Evolutionary conservation across 768 basidiomycete genomes (phyloP).

Genomic region (Dacryopinax primogenitus): DNA sequence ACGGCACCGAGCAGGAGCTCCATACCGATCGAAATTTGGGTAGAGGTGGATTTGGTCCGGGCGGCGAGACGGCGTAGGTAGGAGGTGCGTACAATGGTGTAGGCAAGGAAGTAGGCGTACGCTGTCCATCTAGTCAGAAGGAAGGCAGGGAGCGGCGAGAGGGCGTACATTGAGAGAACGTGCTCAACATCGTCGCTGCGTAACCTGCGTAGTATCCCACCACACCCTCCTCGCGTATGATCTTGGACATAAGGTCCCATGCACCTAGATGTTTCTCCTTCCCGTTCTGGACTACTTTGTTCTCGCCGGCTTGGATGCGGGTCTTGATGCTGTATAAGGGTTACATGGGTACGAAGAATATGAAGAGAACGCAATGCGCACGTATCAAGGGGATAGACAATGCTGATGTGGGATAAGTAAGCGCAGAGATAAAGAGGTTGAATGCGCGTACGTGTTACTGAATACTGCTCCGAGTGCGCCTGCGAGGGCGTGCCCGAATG

Average conservation of each 20-base stretch:
- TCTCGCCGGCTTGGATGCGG: conserved; percentile 70
- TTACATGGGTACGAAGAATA: not conserved
- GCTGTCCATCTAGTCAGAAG: conserved; percentile 36
- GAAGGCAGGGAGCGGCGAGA: not conserved
- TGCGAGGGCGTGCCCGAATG: conserved; percentile 78
- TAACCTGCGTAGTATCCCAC: conserved; percentile 82
- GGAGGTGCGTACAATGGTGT: conserved; percentile 73
- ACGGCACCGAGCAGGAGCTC: conserved; percentile 82
- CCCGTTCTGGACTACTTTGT: conserved; percentile 34
- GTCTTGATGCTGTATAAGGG: conserved; percentile 64
- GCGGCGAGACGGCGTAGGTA: conserved; percentile 61
- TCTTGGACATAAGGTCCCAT: conserved; percentile 48
- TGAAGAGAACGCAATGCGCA: conserved; percentile 31
- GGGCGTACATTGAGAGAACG: conserved; percentile 86
- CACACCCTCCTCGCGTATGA: conserved; percentile 71
- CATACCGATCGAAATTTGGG: conserved; percentile 52
- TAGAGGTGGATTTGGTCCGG: conserved; percentile 46
- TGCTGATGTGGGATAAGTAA: conserved; percentile 32
- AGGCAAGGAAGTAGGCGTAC: conserved; percentile 99
- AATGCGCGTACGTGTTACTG: conserved; percentile 66
- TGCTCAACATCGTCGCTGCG: conserved; percentile 93
- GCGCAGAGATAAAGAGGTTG: not conserved
- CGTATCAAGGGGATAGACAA: conserved; percentile 93
- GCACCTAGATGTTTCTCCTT: conserved; percentile 36
- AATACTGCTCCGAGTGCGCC: conserved; percentile 91